These are phyloP conservation scores for Albugo candida DNA, from an alignment of 352 stramenopile genomes.

Conservation along the genomic window DNA sequence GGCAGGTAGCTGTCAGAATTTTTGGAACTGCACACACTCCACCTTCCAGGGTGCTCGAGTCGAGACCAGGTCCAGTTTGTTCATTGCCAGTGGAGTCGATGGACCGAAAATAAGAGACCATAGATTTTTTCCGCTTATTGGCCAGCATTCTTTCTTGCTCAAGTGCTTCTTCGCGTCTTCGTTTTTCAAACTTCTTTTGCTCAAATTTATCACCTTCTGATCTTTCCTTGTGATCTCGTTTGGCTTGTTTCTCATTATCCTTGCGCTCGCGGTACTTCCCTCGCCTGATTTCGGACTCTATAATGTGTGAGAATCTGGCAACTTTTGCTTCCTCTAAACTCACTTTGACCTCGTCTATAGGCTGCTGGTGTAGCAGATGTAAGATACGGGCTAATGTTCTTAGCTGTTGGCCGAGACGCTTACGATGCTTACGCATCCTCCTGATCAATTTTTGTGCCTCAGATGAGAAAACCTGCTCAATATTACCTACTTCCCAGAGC, in stretches of 20 bases:
- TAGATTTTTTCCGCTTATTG: constrained; percentile 37
- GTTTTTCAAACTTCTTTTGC: constrained; percentile 40
- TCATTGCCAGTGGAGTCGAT: constrained; percentile 9
- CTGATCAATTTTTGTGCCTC: constrained; percentile 59
- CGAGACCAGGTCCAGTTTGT: too few relatives aligned
- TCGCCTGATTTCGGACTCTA: constrained; percentile 46
- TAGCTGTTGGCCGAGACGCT: constrained; percentile 45
- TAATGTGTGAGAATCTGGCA: constrained; percentile 38
- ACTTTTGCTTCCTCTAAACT: constrained; percentile 67
- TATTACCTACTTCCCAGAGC: constrained; percentile 63
- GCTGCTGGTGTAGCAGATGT: constrained; percentile 36
- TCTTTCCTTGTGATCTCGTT: constrained; percentile 35
- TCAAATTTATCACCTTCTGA: constrained; percentile 28
- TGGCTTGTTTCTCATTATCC: constrained; percentile 33
- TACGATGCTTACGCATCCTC: constrained; percentile 59
- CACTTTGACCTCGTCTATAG: constrained; percentile 59
- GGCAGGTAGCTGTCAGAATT: too few relatives aligned
- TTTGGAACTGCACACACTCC: too few relatives aligned
- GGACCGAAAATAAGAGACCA: constrained; percentile 41
- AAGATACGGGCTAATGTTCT: constrained; percentile 46
- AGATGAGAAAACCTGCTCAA: constrained; percentile 49
- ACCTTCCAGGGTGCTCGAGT: too few relatives aligned
- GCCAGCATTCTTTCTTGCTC: constrained; percentile 24
- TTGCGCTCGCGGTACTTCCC: constrained; percentile 29
- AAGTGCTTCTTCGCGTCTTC: constrained; percentile 26